A percentile compares a stretch with the other conserved stretches of the same genome.
phyloP scores from a whole-genome alignment of 306 rosid genomes.

The Vigna radiata region DNA sequence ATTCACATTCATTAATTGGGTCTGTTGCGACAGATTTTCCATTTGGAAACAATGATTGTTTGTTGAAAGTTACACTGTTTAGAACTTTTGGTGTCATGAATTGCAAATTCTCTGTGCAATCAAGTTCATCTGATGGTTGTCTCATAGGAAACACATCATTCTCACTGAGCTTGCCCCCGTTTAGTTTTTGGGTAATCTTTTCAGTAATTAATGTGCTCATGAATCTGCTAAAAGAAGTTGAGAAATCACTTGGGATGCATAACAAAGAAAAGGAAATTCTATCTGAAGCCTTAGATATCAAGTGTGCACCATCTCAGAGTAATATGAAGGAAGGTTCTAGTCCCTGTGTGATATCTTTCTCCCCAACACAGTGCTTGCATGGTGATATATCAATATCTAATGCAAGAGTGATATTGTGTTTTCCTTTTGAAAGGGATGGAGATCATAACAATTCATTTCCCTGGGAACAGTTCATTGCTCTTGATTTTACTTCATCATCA shows the following conservation, averaged over 20 bases:
- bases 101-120: slow-evolving; percentile 61
- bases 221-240: slow-evolving; percentile 60
- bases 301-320: slow-evolving; percentile 45
- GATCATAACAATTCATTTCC: slow-evolving; percentile 53
- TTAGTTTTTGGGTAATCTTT: slow-evolving; percentile 80
- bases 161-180: slow-evolving; percentile 71
- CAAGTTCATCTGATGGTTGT: slow-evolving; percentile 61
- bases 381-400: slow-evolving; percentile 72
- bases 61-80: slow-evolving; percentile 69
- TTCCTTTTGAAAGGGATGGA: slow-evolving; percentile 62
- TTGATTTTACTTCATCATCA: slow-evolving; percentile 68
- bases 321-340: slow-evolving; percentile 53
- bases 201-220: slow-evolving; percentile 55
- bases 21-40: slow-evolving; percentile 55
- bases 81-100: slow-evolving; percentile 68
- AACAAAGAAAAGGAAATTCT: slow-evolving; percentile 44
- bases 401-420: slow-evolving; percentile 87
- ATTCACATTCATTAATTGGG: slow-evolving; percentile 56
- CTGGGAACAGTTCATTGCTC: slow-evolving; percentile 79
- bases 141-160: slow-evolving; percentile 58
- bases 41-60: slow-evolving; percentile 53
- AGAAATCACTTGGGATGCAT: slow-evolving; percentile 53
- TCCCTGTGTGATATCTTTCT: slow-evolving; percentile 54
- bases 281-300: slow-evolving; percentile 48
- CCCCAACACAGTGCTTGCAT: slow-evolving; percentile 58